Percentiles rank a stretch among this genome's conserved stretches.
Evolutionary conservation across 768 basidiomycete species (phyloP).

Genomic region (Rhodotorula babjevae): DNA sequence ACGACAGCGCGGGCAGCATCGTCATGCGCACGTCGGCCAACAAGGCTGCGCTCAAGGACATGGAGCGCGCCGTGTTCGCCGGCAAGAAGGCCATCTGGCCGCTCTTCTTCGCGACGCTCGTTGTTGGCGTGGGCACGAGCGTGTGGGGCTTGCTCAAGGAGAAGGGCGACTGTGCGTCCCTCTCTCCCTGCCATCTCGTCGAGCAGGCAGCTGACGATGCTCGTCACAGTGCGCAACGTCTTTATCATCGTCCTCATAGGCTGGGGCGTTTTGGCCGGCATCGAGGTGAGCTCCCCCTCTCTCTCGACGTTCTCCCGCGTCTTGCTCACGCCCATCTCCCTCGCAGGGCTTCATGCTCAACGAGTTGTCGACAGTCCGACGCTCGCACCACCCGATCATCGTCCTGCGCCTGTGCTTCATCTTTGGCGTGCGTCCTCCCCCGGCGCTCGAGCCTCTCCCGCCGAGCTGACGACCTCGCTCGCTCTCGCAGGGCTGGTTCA

Average conservation of each 20-base stretch:
- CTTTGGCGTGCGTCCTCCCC: not conserved
- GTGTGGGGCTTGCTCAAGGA: not conserved
- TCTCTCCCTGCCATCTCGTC: no score
- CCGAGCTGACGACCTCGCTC: no score
- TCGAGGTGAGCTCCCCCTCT: not conserved
- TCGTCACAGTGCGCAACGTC: not conserved
- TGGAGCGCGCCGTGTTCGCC: not conserved
- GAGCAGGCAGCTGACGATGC: no score
- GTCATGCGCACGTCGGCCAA: not conserved
- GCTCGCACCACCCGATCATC: no score
- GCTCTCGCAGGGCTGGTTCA: not conserved
- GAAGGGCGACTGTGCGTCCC: not conserved
- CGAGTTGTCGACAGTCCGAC: not conserved
- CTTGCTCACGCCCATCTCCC: fast-evolving
- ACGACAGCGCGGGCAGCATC: no score
- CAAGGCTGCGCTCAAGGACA: not conserved
- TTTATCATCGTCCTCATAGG: not conserved
- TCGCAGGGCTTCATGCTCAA: not conserved
- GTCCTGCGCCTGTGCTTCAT: not conserved
- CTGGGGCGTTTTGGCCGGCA: not conserved
- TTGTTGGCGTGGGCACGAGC: not conserved
- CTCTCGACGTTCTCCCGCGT: no score
- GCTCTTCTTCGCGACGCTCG: not conserved
- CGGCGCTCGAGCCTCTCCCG: no score
- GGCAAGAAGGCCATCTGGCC: not conserved